phyloP scores from a whole-genome alignment of 306 rosid species.

The Cucurbita moschata region DNA sequence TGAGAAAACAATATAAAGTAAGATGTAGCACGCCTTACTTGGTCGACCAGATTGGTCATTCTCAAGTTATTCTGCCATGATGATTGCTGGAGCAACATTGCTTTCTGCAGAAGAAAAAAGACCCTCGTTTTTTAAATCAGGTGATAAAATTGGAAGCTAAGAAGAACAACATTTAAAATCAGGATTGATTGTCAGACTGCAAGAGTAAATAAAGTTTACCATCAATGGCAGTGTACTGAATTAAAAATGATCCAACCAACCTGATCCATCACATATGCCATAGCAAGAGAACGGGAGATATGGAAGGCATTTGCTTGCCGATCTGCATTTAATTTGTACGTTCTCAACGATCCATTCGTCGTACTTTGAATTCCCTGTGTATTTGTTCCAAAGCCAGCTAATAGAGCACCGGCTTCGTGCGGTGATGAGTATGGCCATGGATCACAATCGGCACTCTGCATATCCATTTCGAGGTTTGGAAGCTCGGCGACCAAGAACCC shows the following conservation, averaged over 20 bases:
- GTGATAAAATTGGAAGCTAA: not conserved
- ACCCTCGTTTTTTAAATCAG: not conserved
- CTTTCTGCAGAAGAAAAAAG: constrained; percentile 46
- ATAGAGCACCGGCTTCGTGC: constrained; percentile 32
- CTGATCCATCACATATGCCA: constrained; percentile 99
- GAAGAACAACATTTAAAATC: not conserved
- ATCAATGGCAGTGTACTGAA: not conserved
- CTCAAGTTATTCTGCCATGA: constrained; percentile 88
- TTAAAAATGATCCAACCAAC: constrained; percentile 19
- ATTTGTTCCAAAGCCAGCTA: constrained; percentile 28
- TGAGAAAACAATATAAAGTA: constrained; percentile 1
- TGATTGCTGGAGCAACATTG: constrained; percentile 80
- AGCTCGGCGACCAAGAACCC: constrained; percentile 96
- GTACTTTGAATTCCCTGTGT: constrained; percentile 30
- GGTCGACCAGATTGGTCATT: constrained; percentile 76
- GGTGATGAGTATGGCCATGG: constrained; percentile 11
- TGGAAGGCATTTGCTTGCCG: constrained; percentile 58
- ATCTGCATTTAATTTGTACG: constrained; percentile 42
- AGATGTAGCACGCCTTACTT: constrained; percentile 27
- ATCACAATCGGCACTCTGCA: constrained; percentile 27
- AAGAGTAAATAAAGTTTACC: not conserved
- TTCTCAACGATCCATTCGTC: constrained; percentile 23
- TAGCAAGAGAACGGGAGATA: constrained; percentile 66
- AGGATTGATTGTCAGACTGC: not conserved
- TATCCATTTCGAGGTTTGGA: constrained; percentile 39